phyloP scores from a whole-genome alignment of 495 filamentous ascomycete species.

The Hypoxylon trugodes region DNA sequence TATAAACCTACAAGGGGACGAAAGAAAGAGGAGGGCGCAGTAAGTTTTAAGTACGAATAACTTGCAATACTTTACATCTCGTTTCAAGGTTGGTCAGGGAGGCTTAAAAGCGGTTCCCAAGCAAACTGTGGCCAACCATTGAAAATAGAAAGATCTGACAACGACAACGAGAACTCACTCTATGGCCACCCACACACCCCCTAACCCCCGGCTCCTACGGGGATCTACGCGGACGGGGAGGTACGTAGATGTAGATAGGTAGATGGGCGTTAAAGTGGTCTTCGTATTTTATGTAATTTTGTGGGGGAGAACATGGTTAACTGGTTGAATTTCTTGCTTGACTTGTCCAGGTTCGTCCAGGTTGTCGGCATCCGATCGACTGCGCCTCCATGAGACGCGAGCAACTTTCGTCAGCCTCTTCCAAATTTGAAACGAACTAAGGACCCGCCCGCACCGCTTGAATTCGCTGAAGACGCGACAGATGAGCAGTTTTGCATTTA shows the following conservation, averaged over 20 bases:
- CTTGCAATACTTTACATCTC: too few species aligned
- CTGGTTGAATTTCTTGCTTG: too few species aligned
- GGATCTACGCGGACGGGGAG: too few species aligned
- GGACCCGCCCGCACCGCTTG: constrained; percentile 23
- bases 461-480: constrained; percentile 14
- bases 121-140: background rate
- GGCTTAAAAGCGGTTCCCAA: background rate
- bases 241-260: too few species aligned
- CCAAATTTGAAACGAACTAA: constrained; percentile 29
- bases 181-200: too few species aligned
- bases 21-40: constrained; percentile 5
- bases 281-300: constrained; percentile 19
- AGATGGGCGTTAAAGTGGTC: constrained; percentile 6
- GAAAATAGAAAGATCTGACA: background rate
- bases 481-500: constrained; percentile 19
- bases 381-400: constrained; percentile 34
- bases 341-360: too few species aligned
- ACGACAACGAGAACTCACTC: background rate
- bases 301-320: background rate
- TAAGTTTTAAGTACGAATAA: constrained; percentile 18
- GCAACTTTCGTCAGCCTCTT: constrained; percentile 31
- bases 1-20: constrained; percentile 18
- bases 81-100: constrained; percentile 13
- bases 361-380: constrained; percentile 19
- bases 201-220: too few species aligned